These are phyloP conservation scores for Entoloma clypeatum DNA, from an alignment of 1,284 basidiomycete species.

Conservation along the genomic window DNA sequence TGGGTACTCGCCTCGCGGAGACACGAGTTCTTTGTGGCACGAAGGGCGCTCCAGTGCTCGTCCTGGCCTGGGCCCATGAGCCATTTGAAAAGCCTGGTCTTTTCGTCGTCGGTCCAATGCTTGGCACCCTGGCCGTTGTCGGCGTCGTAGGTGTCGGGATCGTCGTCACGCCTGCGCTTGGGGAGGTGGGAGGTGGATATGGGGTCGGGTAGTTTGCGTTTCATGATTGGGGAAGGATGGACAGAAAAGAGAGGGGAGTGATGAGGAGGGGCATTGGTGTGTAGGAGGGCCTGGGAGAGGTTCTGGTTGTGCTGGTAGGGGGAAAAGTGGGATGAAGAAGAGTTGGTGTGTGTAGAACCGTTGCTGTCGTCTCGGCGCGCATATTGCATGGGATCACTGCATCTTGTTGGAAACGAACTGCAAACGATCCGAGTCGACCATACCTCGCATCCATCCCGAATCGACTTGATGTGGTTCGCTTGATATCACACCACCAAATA, in stretches of 20 bases:
- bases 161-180: constrained; percentile 53
- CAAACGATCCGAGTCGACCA: constrained; percentile 25
- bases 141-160: constrained; percentile 44
- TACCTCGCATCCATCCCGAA: constrained; percentile 33
- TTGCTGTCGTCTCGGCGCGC: constrained; percentile 45
- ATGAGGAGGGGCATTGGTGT: constrained; percentile 28
- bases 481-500: constrained; percentile 21
- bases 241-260: constrained; percentile 33
- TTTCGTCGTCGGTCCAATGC: constrained; percentile 78
- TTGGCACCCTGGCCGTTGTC: constrained; percentile 61
- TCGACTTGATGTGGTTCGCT: constrained; percentile 29
- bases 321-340: constrained; percentile 32
- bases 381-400: constrained; percentile 49
- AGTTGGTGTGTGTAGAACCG: constrained; percentile 31
- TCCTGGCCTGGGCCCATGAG: constrained; percentile 66
- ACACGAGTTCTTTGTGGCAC: constrained; percentile 74
- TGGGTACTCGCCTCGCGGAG: constrained; percentile 57
- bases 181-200: constrained; percentile 32
- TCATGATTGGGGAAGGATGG: constrained; percentile 38
- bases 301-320: constrained; percentile 47
- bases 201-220: constrained; percentile 51
- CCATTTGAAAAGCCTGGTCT: constrained; percentile 68
- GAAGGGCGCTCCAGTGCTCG: constrained; percentile 68
- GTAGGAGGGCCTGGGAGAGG: constrained; percentile 43
- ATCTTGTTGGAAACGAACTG: constrained; percentile 24